These are phyloP conservation scores for Hortiboletus campestris DNA, from an alignment of 768 basidiomycete genomes.

Conservation along the genomic window DNA sequence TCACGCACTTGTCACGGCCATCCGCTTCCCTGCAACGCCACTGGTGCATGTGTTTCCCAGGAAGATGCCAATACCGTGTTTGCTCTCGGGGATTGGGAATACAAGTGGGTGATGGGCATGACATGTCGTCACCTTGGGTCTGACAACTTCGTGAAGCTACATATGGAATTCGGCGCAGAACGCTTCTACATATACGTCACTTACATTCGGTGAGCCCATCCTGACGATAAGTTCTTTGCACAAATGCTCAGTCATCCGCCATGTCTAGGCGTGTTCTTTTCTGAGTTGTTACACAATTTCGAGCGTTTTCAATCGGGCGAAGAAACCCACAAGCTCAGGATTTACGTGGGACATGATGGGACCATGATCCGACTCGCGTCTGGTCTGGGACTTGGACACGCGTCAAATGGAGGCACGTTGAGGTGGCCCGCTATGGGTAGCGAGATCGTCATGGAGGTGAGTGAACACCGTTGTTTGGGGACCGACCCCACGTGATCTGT, in stretches of 20 bases:
- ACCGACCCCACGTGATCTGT: neutral
- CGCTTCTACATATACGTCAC: slow-evolving; percentile 40
- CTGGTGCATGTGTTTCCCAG: slow-evolving; percentile 40
- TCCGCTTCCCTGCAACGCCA: slow-evolving; percentile 42
- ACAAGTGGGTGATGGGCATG: slow-evolving; percentile 38
- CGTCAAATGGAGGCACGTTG: slow-evolving; percentile 23
- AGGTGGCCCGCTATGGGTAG: slow-evolving; percentile 50
- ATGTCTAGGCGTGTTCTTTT: slow-evolving; percentile 42
- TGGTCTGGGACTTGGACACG: slow-evolving; percentile 40
- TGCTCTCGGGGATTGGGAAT: slow-evolving; percentile 60
- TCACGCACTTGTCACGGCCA: slow-evolving; percentile 45
- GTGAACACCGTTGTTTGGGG: neutral
- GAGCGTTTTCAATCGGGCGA: slow-evolving; percentile 31
- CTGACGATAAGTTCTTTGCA: neutral
- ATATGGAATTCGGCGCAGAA: slow-evolving; percentile 50
- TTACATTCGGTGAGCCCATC: slow-evolving; percentile 40
- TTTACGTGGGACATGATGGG: slow-evolving; percentile 50
- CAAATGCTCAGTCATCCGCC: neutral
- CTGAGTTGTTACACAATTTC: slow-evolving; percentile 43
- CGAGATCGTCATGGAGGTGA: slow-evolving; percentile 46
- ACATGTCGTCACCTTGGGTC: neutral
- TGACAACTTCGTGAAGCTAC: slow-evolving; percentile 34
- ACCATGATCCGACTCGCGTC: slow-evolving; percentile 42
- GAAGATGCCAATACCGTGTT: slow-evolving; percentile 51
- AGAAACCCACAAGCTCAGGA: slow-evolving; percentile 36